Percentiles rank a stretch among this genome's conserved stretches.
Conservation (phyloP, 768 basidiomycete genomes). For the Cystofilobasidium capitatum region DNA sequence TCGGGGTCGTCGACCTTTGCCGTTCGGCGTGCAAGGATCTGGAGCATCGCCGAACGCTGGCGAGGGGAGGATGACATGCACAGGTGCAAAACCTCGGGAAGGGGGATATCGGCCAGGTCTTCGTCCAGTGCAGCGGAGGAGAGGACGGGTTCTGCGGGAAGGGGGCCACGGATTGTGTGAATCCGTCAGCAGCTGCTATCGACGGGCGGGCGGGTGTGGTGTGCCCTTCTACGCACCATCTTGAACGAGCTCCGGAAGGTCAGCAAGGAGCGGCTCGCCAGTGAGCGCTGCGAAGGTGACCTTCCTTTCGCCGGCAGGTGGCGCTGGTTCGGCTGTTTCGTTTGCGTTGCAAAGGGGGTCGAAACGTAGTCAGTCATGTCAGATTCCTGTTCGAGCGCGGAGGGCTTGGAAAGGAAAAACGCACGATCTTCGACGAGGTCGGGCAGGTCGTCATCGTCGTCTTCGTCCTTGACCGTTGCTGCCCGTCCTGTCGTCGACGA, state of each 20-base stretch:
- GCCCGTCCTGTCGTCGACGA: constrained; percentile 26
- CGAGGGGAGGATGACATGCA: constrained; percentile 71
- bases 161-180: constrained; percentile 56
- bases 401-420: neutral
- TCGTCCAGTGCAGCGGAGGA: constrained; percentile 84
- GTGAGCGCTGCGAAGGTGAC: neutral
- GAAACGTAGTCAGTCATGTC: neutral
- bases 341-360: neutral
- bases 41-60: constrained; percentile 73
- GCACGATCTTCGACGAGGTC: neutral
- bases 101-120: constrained; percentile 80
- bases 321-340: neutral
- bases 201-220: constrained; percentile 33
- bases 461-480: constrained; percentile 27
- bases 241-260: constrained; percentile 58
- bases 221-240: constrained; percentile 55
- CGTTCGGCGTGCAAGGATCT: constrained; percentile 56
- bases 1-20: neutral
- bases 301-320: constrained; percentile 12
- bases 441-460: constrained; percentile 30
- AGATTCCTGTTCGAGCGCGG: neutral
- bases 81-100: constrained; percentile 72
- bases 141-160: constrained; percentile 53
- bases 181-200: constrained; percentile 57
- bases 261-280: constrained; percentile 30